Percentiles rank a stretch among this genome's conserved stretches.
Conservation (phyloP, 768 basidiomycete genomes). For the Russula emetica region DNA sequence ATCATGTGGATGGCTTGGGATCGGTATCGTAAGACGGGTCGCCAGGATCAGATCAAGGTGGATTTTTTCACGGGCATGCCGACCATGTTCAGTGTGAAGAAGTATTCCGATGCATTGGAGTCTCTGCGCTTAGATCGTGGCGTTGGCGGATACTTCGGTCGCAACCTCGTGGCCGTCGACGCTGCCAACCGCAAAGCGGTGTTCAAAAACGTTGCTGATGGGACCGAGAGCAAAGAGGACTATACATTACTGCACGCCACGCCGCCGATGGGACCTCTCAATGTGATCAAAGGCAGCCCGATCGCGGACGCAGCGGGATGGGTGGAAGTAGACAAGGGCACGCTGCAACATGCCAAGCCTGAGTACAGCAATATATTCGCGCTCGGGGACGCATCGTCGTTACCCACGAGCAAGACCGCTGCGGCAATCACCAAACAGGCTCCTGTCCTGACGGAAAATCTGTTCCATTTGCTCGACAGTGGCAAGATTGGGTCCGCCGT, state of each 20-base stretch:
- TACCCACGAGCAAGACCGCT: slow-evolving; percentile 95
- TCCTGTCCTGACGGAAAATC: slow-evolving; percentile 86
- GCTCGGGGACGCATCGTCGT: slow-evolving; percentile 85
- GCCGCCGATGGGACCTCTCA: slow-evolving; percentile 89
- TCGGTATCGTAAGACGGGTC: slow-evolving; percentile 57
- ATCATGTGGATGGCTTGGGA: slow-evolving; percentile 99
- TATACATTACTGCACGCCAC: slow-evolving; percentile 82
- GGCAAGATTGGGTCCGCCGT: slow-evolving; percentile 63
- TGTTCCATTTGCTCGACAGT: slow-evolving; percentile 68
- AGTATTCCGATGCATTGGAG: slow-evolving; percentile 88
- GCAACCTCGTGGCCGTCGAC: slow-evolving; percentile 79
- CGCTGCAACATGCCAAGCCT: slow-evolving; percentile 79
- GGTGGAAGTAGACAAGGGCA: slow-evolving; percentile 80
- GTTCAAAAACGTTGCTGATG: slow-evolving; percentile 71
- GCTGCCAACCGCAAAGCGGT: slow-evolving; percentile 67
- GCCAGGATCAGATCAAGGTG: slow-evolving; percentile 53
- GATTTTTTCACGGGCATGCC: slow-evolving; percentile 91
- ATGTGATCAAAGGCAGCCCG: slow-evolving; percentile 72
- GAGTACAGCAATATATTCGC: slow-evolving; percentile 80
- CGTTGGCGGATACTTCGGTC: slow-evolving; percentile 74
- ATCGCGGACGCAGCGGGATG: slow-evolving; percentile 81
- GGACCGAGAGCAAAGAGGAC: slow-evolving; percentile 61
- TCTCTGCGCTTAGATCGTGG: slow-evolving; percentile 71
- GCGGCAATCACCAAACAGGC: slow-evolving; percentile 91
- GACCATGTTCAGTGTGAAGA: slow-evolving; percentile 94